Percentiles rank a stretch among this genome's conserved stretches.
Conservation (phyloP, 2,329 filamentous ascomycete genomes). For the Penicillium sp. region DNA sequence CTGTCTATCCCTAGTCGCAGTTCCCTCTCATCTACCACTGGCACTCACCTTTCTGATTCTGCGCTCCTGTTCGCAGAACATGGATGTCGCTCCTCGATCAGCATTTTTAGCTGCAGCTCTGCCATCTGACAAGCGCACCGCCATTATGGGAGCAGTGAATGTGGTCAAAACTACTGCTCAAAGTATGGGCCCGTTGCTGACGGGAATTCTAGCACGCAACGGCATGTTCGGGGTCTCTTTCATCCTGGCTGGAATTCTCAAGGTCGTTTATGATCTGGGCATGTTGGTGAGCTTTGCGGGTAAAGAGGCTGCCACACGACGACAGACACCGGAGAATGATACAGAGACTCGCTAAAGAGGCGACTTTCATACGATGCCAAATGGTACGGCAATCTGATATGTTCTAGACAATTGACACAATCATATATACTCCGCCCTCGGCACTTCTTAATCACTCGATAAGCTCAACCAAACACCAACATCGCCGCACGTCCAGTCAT, state of each 20-base stretch:
- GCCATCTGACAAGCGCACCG: conserved; percentile 60
- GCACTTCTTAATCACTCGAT: neutral
- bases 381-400: too few species aligned
- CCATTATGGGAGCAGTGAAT: conserved; percentile 65
- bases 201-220: conserved; percentile 55
- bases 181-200: conserved; percentile 57
- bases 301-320: conserved; percentile 20
- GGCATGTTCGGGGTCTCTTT: conserved; percentile 59
- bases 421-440: neutral
- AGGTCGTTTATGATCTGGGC: conserved; percentile 56
- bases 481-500: conserved; percentile 23
- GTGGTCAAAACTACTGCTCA: conserved; percentile 61
- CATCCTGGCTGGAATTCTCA: conserved; percentile 56
- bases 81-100: conserved; percentile 65
- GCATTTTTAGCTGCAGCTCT: conserved; percentile 64
- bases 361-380: too few species aligned
- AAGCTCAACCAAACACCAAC: neutral
- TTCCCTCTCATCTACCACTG: conserved; percentile 49
- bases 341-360: conserved; percentile 10
- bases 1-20: conserved; percentile 57
- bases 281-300: conserved; percentile 49
- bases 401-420: neutral
- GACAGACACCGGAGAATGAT: conserved; percentile 10
- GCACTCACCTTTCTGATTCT: conserved; percentile 57
- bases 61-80: conserved; percentile 57